Evolutionary conservation across 2,329 filamentous ascomycete species (phyloP), one percentile per base, ranked within the genome.

Genomic region (Biscogniauxia mediterranea): DNA sequence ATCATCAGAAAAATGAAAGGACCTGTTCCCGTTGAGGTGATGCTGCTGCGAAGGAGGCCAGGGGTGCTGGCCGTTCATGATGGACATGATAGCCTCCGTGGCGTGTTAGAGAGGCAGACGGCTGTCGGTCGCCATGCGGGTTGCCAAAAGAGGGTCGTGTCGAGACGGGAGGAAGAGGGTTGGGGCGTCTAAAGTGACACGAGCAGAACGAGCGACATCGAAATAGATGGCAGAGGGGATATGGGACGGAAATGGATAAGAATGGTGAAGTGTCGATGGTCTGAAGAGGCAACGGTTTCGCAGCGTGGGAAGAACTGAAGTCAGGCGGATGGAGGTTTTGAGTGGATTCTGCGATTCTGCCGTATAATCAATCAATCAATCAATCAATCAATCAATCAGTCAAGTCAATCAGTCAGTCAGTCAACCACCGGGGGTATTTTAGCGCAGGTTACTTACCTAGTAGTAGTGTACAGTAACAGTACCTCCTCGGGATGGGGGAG

Each of bases 21-120:
- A 78, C 66, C 78, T 75, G 68, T 73, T 79, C 63, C 78, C 81
- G 73, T 79, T 78, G 66, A 76, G 72, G 64, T 82, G 77, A 71
- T 80, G 77, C 64, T 79, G 74, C 64, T 82, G 81, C 69, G 86
- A 83, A 69, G 86, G 81, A 66, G 83, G 83, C 88, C 89, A 90
- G 81, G 78, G 74, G 69, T 83, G 79, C 80, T 88, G 85, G 79
- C 86, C 83, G 78, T 88, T 87, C 77, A 83, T 79, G 79, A 87
- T 80, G 76, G 87, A 87, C 87, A 89, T 89, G 76, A 78, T 83
- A 77, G 76, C 76, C 77, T 78, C 77, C 60, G 58, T 73, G 75
- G 74, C 75, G 77, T 80, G 78, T 81, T 80, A 75, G 76, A 77
- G 77, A 76, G 77, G 79, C 75, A 71, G 74, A 75, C 69, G 74